phyloP scores from a whole-genome alignment of 768 basidiomycete genomes.

The Phanerodontia chrysosporium region DNA sequence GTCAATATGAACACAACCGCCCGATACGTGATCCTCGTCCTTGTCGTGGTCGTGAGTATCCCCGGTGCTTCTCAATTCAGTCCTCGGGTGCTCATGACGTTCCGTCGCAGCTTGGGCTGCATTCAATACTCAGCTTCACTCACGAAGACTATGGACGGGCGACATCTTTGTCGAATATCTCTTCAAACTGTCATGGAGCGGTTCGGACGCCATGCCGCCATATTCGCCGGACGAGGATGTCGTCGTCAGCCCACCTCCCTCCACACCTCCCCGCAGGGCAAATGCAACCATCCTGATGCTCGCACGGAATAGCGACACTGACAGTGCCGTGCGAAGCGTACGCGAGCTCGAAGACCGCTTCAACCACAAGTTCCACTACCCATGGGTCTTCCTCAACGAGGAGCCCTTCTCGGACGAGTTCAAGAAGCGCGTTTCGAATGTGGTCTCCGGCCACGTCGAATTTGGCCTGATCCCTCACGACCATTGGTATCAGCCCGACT shows the following conservation, averaged over 20 bases:
- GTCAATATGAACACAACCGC: constrained; percentile 24
- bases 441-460: constrained; percentile 32
- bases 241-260: neutral
- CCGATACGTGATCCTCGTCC: constrained; percentile 24
- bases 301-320: constrained; percentile 60
- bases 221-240: neutral
- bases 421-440: constrained; percentile 35
- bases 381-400: constrained; percentile 90
- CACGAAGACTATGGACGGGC: constrained; percentile 60
- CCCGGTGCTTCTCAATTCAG: neutral
- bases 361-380: constrained; percentile 75
- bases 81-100: neutral
- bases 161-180: constrained; percentile 45
- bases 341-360: constrained; percentile 83
- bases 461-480: constrained; percentile 57
- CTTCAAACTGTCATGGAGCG: constrained; percentile 24
- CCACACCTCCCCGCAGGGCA: constrained; percentile 15
- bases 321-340: constrained; percentile 59
- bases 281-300: constrained; percentile 43
- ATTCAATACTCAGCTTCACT: constrained; percentile 63
- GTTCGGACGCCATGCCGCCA: constrained; percentile 2
- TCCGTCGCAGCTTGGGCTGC: constrained; percentile 28
- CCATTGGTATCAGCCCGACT: constrained; percentile 70
- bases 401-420: constrained; percentile 73
- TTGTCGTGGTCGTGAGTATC: constrained; percentile 26